phyloP scores from a whole-genome alignment of 208 protist species.

The Leishmania gerbilli region DNA sequence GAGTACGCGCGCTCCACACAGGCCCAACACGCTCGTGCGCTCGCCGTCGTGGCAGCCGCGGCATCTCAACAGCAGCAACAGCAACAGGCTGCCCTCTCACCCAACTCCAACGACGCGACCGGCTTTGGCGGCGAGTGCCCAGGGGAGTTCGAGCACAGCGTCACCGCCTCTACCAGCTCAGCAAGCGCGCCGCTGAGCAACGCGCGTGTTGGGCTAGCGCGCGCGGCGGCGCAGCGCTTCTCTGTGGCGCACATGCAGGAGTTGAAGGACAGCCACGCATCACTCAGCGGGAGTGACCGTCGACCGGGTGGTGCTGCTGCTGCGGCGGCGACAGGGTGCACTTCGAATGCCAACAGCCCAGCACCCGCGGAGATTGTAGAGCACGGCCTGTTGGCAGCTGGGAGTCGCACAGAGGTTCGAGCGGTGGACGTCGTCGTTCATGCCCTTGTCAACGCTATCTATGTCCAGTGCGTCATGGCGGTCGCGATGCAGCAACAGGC shows the following conservation, averaged over 20 bases:
- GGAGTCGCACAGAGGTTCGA: constrained; percentile 25
- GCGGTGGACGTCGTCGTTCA: constrained; percentile 36
- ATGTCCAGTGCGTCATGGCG: constrained; percentile 29
- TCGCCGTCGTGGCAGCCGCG: constrained; percentile 15
- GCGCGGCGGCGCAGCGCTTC: constrained; percentile 9
- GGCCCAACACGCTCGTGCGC: constrained; percentile 22
- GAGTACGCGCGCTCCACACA: constrained; percentile 33
- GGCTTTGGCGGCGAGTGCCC: background rate
- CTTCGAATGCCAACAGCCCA: background rate
- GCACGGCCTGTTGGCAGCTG: constrained; percentile 15
- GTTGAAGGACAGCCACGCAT: constrained; percentile 3
- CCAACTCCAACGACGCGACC: background rate
- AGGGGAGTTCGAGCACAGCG: background rate
- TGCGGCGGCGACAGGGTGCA: background rate
- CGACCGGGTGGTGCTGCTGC: constrained; percentile 2
- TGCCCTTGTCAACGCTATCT: constrained; percentile 35
- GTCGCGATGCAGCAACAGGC: constrained; percentile 10
- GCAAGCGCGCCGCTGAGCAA: background rate
- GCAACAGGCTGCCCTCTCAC: background rate
- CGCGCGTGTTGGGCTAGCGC: background rate
- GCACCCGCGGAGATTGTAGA: constrained; percentile 2
- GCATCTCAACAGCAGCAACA: constrained; percentile 8
- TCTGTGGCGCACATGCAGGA: constrained; percentile 12
- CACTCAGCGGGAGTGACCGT: constrained; percentile 10
- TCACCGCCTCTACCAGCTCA: background rate